phyloP scores from a whole-genome alignment of 371 early-diverging fungal species.

The Rhizopus arrhizus region DNA sequence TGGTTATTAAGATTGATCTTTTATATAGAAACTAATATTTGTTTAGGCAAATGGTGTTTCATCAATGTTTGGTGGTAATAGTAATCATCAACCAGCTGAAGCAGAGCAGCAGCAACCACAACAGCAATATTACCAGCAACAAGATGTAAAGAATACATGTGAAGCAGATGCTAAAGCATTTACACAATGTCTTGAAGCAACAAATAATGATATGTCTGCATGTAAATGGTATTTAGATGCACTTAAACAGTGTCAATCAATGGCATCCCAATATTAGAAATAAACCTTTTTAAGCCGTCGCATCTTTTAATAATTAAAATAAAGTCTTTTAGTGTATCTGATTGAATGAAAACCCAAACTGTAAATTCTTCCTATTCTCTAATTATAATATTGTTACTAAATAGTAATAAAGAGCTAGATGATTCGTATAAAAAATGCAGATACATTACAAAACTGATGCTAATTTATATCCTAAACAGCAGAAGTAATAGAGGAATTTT shows the following conservation, averaged over 20 bases:
- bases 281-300: not conserved
- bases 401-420: no score
- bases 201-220: slow-evolving; percentile 71
- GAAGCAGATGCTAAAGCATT: slow-evolving; percentile 87
- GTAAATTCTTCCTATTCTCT: no score
- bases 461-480: no score
- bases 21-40: no score
- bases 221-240: slow-evolving; percentile 89
- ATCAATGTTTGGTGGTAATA: slow-evolving; percentile 68
- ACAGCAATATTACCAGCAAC: slow-evolving; percentile 37
- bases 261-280: slow-evolving; percentile 47
- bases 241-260: slow-evolving; percentile 83
- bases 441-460: no score
- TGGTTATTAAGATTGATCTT: no score
- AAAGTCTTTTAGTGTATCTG: no score
- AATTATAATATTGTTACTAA: no score
- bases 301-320: no score
- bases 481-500: no score
- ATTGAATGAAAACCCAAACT: no score
- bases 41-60: slow-evolving; percentile 63
- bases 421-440: no score
- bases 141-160: slow-evolving; percentile 54
- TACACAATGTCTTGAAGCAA: slow-evolving; percentile 82
- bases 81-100: slow-evolving; percentile 22
- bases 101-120: slow-evolving; percentile 24